Evolutionary conservation across 306 rosid species (phyloP).

Genomic region (Vigna nakashimae): DNA sequence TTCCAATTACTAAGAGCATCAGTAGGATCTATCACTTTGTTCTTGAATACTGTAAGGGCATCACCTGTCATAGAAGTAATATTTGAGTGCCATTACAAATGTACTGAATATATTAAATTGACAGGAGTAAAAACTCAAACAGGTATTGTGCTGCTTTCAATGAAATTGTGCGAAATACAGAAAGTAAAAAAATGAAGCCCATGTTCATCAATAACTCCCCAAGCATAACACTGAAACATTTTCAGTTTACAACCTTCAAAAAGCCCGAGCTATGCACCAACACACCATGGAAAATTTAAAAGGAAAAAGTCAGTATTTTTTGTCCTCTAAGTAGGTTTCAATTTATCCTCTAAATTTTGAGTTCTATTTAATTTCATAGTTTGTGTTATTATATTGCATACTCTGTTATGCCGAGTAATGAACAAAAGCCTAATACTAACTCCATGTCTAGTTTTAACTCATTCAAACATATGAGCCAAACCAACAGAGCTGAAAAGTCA

Average conservation of each 20-base stretch:
- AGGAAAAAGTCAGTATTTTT: not conserved
- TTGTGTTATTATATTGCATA: not conserved
- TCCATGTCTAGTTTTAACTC: not conserved
- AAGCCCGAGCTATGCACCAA: not conserved
- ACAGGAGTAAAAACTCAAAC: not conserved
- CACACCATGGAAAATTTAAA: not conserved
- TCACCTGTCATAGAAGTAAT: slow-evolving; percentile 55
- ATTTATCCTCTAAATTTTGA: not conserved
- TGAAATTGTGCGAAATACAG: slow-evolving; percentile 3
- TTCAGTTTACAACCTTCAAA: not conserved
- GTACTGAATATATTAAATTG: not conserved
- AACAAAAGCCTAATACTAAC: not conserved
- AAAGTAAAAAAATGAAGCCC: not conserved
- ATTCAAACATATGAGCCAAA: not conserved
- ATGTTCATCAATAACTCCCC: not conserved
- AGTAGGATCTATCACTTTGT: slow-evolving; percentile 59
- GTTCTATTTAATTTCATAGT: not conserved
- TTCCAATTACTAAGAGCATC: slow-evolving; percentile 71
- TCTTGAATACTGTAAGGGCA: slow-evolving; percentile 64
- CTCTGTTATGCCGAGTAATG: not conserved
- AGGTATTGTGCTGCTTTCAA: not conserved
- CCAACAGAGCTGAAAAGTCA: not conserved
- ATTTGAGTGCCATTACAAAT: slow-evolving; percentile 15
- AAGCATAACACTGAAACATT: not conserved
- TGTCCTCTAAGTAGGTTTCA: not conserved